Base-by-base conservation (phyloP, 352 stramenopile genomes). In the Phytophthora boehmeriae region DNA sequence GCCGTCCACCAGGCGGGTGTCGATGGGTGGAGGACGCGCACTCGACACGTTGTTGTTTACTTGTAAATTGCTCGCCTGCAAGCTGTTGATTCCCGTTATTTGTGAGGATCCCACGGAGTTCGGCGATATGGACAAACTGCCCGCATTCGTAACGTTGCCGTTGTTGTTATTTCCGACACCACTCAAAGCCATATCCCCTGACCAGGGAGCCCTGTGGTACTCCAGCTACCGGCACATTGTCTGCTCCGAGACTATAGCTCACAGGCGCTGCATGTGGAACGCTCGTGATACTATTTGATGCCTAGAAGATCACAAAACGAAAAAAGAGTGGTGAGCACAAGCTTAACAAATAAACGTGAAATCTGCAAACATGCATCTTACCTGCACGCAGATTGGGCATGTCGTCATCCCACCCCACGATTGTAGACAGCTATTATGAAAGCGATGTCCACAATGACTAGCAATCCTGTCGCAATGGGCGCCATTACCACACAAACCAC, bases 391-490 rank as follows among this genome's bases (percentile, higher is more conserved):
- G 38, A 86, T 57, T 56, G 77, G 71, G 23, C 78, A 88, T 30
- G 66, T 66, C 22, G 72, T 73, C 36, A 75, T 83, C 4, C 79
- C 83, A 45, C 80, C 83, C 83, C 83, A 92, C 39, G 83, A 73
- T 20, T 90, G 78, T 41, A 92, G 57, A 57, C 80, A 90, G 20
- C 70, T 59, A 35, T 63, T 67, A 50, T 92, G 83, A 59, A 92
- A 92, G 23, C 74, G 76, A 60, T 92, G 83, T n/a, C 83, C 83
- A 36, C 83, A 92, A 53, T 71, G 55, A 19, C 63, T 71, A 4
- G 77, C 79, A 44, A 87, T 71, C 22, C 75, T 73, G 55, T 90
- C 83, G 30, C 76, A 77, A 22, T 76, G 56, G 44, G 57, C 63
- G n/a, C 68, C 71, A 49, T 79, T 75, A 35, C n/a, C n/a, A n/a